Evolutionary conservation across 2,329 filamentous ascomycete species (phyloP).

Genomic region (Pseudocercospora fijiensis): DNA sequence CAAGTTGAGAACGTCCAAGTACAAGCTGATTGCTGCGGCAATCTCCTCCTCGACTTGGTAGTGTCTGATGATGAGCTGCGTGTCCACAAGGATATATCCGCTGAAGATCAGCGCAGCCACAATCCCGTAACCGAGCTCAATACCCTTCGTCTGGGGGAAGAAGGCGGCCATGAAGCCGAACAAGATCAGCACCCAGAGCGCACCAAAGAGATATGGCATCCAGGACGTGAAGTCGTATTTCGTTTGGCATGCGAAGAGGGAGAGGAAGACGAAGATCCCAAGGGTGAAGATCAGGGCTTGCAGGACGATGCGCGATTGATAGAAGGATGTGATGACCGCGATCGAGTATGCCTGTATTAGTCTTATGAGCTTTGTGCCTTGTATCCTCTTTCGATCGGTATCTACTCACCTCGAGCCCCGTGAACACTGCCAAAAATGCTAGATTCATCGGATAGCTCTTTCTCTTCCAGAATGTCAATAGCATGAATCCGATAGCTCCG

Average conservation of each 20-base stretch:
- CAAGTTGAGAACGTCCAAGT: constrained; percentile 69
- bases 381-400: neutral
- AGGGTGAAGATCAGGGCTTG: constrained; percentile 84
- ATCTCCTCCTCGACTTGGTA: constrained; percentile 75
- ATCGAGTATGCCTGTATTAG: constrained; percentile 72
- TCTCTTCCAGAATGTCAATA: constrained; percentile 86
- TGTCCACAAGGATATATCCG: constrained; percentile 93
- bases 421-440: constrained; percentile 87
- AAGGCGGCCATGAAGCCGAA: constrained; percentile 93
- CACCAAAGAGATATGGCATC: constrained; percentile 92
- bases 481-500: constrained; percentile 78
- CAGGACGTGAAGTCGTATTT: constrained; percentile 98
- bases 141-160: constrained; percentile 76
- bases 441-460: constrained; percentile 72
- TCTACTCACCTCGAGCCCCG: constrained; percentile 64
- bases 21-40: constrained; percentile 69
- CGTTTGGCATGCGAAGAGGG: constrained; percentile 88
- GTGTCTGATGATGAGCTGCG: constrained; percentile 90
- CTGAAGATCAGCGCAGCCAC: constrained; percentile 84
- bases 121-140: constrained; percentile 83
- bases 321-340: constrained; percentile 89
- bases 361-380: neutral
- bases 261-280: constrained; percentile 63
- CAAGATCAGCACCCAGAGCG: constrained; percentile 82
- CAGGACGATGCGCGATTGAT: constrained; percentile 77